A percentile compares a stretch with the other conserved stretches of the same genome.
These are phyloP conservation scores for Mimosa bimucronata DNA, from an alignment of 306 rosid genomes.

Conservation along the genomic window DNA sequence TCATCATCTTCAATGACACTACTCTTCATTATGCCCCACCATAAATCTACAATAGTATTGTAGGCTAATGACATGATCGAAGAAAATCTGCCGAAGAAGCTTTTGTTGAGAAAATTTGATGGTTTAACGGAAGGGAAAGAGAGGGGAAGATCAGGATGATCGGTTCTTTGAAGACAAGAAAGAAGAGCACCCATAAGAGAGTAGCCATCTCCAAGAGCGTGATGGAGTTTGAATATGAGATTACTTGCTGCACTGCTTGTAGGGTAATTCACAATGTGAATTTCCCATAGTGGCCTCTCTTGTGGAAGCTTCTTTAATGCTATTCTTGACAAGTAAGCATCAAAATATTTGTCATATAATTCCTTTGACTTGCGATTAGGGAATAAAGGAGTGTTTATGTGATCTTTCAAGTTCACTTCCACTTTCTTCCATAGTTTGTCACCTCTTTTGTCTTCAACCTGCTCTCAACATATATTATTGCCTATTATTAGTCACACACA, in stretches of 20 bases:
- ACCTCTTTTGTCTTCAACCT: conserved; percentile 48
- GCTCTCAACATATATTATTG: not conserved
- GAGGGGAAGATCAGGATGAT: conserved; percentile 57
- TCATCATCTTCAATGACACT: conserved; percentile 50
- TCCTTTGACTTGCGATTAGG: conserved; percentile 32
- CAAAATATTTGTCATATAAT: conserved; percentile 38
- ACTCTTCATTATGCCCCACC: conserved; percentile 49
- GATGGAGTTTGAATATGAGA: too few relatives aligned
- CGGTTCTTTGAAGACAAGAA: conserved; percentile 56
- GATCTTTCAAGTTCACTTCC: conserved; percentile 52
- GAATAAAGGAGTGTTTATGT: conserved; percentile 43
- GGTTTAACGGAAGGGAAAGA: conserved; percentile 52
- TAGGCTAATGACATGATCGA: conserved; percentile 32
- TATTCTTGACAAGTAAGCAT: conserved; percentile 48
- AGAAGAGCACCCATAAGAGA: conserved; percentile 63
- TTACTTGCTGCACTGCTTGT: too few relatives aligned
- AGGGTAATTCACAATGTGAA: conserved; percentile 60
- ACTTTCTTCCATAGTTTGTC: conserved; percentile 59
- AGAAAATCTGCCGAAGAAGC: conserved; percentile 3
- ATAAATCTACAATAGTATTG: conserved; percentile 48
- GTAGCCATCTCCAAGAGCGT: too few relatives aligned
- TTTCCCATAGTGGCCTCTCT: conserved; percentile 57
- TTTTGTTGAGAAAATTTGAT: not conserved
- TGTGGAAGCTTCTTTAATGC: conserved; percentile 41
- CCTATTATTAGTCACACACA: not conserved